Evolutionary conservation across 371 early-diverging fungal genomes (phyloP).

Genomic region (Syncephalastrum racemosum): DNA sequence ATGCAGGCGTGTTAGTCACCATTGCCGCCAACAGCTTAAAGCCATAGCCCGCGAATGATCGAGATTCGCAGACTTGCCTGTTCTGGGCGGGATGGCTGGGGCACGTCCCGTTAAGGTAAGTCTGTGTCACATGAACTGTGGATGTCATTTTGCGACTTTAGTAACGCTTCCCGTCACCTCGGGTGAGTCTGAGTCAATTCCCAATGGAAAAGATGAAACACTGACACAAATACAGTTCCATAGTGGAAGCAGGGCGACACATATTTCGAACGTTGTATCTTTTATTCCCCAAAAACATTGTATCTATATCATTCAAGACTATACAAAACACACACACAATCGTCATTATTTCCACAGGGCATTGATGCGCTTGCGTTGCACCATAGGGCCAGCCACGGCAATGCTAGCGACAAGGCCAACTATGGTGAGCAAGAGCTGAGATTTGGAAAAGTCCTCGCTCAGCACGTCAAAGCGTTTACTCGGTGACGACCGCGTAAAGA

Average conservation of each 20-base stretch:
- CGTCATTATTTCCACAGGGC: slow-evolving; percentile 57
- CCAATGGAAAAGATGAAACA: no score
- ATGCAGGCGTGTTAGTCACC: no score
- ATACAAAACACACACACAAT: no score
- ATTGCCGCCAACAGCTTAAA: no score
- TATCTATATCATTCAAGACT: neutral
- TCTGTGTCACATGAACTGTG: no score
- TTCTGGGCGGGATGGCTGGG: no score
- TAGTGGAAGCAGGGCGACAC: neutral
- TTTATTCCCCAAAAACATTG: neutral
- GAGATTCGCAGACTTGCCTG: no score
- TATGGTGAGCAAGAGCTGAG: slow-evolving; percentile 78
- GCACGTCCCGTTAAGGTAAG: no score
- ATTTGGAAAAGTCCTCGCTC: slow-evolving; percentile 87
- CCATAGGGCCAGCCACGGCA: slow-evolving; percentile 69
- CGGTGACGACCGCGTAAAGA: slow-evolving; percentile 80
- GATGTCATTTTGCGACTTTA: no score
- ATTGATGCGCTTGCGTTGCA: slow-evolving; percentile 61
- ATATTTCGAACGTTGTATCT: neutral
- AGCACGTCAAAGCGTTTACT: slow-evolving; percentile 91
- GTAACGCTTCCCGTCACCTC: no score
- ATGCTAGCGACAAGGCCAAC: slow-evolving; percentile 72
- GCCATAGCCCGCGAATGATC: no score
- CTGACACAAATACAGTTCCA: neutral
- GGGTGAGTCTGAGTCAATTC: no score